Percentiles rank a stretch among this genome's conserved stretches.
phyloP scores from a whole-genome alignment of 1,139 yeast species.

The Taphrina deformans region DNA sequence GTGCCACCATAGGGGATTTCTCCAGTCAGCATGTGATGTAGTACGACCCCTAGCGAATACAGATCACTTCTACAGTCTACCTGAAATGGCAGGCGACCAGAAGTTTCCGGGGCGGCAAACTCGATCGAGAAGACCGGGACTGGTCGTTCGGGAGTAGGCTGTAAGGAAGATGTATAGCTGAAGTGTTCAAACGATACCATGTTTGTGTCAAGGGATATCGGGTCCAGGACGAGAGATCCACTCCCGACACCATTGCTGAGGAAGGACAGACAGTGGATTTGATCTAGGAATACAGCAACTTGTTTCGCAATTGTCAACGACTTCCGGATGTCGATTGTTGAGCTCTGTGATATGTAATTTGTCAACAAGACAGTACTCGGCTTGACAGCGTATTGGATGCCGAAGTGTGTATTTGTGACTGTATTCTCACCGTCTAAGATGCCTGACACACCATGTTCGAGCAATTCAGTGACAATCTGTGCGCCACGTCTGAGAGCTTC shows the following conservation, averaged over 20 bases:
- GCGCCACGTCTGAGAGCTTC: neutral
- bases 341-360: neutral
- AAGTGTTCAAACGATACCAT: neutral
- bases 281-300: neutral
- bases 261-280: neutral
- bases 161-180: neutral
- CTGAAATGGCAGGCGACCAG: conserved; percentile 50
- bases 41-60: conserved; percentile 55
- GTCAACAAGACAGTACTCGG: neutral
- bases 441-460: neutral
- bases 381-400: neutral
- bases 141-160: neutral
- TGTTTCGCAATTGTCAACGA: neutral
- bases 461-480: neutral
- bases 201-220: neutral
- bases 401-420: neutral
- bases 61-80: conserved; percentile 57
- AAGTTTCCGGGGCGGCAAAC: conserved; percentile 6
- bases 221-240: neutral
- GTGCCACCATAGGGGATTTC: conserved; percentile 52
- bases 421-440: neutral
- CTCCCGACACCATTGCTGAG: neutral
- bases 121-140: neutral
- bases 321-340: neutral
- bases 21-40: conserved; percentile 55